Percentiles rank a stretch among this genome's conserved stretches.
These are phyloP conservation scores for Penicillium fimorum DNA, from an alignment of 495 filamentous ascomycete genomes.

Conservation along the genomic window DNA sequence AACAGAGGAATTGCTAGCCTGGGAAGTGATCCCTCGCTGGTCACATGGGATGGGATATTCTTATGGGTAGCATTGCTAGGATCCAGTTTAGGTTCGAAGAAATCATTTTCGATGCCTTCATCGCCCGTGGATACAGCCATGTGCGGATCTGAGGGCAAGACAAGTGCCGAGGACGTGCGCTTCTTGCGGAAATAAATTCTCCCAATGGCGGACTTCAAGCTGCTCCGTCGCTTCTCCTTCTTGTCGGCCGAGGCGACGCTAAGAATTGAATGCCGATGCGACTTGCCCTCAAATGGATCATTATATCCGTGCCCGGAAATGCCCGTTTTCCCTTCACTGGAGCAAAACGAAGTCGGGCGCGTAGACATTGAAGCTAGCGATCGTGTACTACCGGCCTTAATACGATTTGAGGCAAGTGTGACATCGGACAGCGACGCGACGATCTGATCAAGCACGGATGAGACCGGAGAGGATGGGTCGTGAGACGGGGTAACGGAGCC, in stretches of 20 bases:
- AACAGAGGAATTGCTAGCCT: slow-evolving; percentile 41
- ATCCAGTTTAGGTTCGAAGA: slow-evolving; percentile 27
- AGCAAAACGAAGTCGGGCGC: slow-evolving; percentile 44
- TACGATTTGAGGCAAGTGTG: slow-evolving; percentile 36
- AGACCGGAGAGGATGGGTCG: slow-evolving; percentile 20
- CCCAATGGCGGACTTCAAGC: slow-evolving; percentile 41
- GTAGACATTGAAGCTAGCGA: slow-evolving; percentile 45
- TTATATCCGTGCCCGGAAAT: slow-evolving; percentile 16
- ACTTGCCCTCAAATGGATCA: slow-evolving; percentile 11
- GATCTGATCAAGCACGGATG: slow-evolving; percentile 32
- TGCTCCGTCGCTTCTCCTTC: slow-evolving; percentile 36
- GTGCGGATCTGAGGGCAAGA: slow-evolving; percentile 33
- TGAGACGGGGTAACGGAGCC: slow-evolving; percentile 28
- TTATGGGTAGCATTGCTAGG: neutral
- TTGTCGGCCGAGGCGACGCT: slow-evolving; percentile 35
- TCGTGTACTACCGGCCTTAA: slow-evolving; percentile 38
- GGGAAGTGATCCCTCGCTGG: slow-evolving; percentile 19
- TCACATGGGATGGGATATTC: slow-evolving; percentile 5
- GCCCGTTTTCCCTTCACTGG: slow-evolving; percentile 34
- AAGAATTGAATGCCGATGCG: slow-evolving; percentile 31
- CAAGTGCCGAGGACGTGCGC: slow-evolving; percentile 31
- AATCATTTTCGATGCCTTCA: slow-evolving; percentile 30
- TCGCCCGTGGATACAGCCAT: slow-evolving; percentile 30
- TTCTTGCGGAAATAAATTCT: slow-evolving; percentile 43
- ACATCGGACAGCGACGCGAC: slow-evolving; percentile 39